A percentile compares a stretch with the other conserved stretches of the same genome.
Evolutionary conservation across 352 stramenopile species (phyloP).

Genomic region (Globisporangium alternatum): DNA sequence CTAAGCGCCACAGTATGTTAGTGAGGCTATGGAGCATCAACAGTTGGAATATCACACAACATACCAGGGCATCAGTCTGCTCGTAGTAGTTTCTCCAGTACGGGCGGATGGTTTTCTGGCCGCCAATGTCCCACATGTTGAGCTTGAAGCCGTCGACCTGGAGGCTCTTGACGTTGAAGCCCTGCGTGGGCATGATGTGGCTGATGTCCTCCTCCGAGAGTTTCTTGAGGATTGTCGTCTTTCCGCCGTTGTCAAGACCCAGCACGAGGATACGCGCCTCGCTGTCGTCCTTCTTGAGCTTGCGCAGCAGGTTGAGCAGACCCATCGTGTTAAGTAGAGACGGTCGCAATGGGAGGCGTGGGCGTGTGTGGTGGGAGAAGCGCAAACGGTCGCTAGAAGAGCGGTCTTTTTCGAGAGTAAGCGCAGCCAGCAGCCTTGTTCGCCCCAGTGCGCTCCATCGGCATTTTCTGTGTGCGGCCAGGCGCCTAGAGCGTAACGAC

Average conservation of each 20-base stretch:
- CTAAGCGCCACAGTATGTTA: slow-evolving; percentile 18
- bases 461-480: background rate
- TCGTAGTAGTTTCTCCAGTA: slow-evolving; percentile 99
- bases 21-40: background rate
- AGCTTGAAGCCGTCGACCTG: slow-evolving; percentile 96
- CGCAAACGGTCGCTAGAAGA: slow-evolving; percentile 12
- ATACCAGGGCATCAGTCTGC: slow-evolving; percentile 91
- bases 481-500: background rate
- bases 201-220: slow-evolving; percentile 94
- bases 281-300: slow-evolving; percentile 95
- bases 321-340: slow-evolving; percentile 57
- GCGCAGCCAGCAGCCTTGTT: background rate
- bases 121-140: slow-evolving; percentile 98
- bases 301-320: slow-evolving; percentile 92
- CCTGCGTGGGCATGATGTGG: slow-evolving; percentile 92
- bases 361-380: background rate
- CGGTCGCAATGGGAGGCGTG: background rate
- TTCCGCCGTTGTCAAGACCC: slow-evolving; percentile 95
- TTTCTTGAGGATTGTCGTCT: slow-evolving; percentile 97
- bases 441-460: too few species aligned
- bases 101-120: slow-evolving; percentile 98
- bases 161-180: slow-evolving; percentile 97
- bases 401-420: slow-evolving; percentile 47
- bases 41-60: background rate
- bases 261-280: slow-evolving; percentile 94